A percentile compares a stretch with the other conserved stretches of the same genome.
These are phyloP conservation scores for Smallanthus sonchifolius DNA, from an alignment of 129 eudicot species.

Conservation along the genomic window DNA sequence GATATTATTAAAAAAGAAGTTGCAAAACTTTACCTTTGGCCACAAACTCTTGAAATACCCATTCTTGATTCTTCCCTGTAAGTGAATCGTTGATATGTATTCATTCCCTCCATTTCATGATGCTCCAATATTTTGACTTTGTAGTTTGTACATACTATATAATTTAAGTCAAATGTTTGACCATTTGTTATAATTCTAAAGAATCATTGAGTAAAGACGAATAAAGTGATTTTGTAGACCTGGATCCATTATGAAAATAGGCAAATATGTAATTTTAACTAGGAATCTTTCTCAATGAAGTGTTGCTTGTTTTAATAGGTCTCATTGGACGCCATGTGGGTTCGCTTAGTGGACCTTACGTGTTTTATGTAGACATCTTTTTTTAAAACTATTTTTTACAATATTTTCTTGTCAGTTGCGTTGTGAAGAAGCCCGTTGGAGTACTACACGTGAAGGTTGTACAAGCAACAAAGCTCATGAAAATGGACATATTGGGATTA, in stretches of 20 bases:
- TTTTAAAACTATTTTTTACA: background rate
- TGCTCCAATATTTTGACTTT: background rate
- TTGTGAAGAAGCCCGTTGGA: constrained; percentile 69
- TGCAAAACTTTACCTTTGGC: constrained; percentile 81
- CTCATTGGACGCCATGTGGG: background rate
- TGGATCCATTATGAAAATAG: background rate
- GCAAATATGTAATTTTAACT: background rate
- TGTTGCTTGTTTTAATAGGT: background rate
- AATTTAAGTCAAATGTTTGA: background rate
- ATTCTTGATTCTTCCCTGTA: constrained; percentile 80
- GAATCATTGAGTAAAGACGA: background rate
- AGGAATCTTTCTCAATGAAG: background rate
- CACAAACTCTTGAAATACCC: constrained; percentile 78
- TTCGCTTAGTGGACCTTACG: background rate
- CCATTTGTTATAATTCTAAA: constrained; percentile 1
- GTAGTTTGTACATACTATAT: background rate
- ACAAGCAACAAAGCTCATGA: constrained; percentile 66
- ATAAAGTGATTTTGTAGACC: background rate
- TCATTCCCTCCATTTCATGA: background rate
- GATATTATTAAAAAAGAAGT: constrained; percentile 62
- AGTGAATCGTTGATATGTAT: constrained; percentile 15
- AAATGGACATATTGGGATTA: constrained; percentile 75
- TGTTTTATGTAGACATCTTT: background rate
- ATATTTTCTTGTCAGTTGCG: constrained; percentile 8
- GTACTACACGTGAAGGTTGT: constrained; percentile 72